Evolutionary conservation across 2,329 filamentous ascomycete species (phyloP).

Genomic region (Ceratocystis ficicola): DNA sequence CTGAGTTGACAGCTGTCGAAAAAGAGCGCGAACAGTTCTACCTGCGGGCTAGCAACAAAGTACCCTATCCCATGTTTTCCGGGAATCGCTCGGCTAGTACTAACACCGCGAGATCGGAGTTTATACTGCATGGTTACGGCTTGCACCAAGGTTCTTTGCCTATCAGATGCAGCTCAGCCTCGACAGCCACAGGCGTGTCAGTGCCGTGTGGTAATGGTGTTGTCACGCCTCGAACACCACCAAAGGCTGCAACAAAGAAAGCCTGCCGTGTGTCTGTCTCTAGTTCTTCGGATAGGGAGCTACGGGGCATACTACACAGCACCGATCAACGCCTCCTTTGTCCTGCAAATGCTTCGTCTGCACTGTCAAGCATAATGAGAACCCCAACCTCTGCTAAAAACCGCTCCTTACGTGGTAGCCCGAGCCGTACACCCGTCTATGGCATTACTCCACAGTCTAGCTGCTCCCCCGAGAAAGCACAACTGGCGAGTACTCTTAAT

Average conservation of each 20-base stretch:
- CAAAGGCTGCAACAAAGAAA: background rate
- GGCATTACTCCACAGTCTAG: background rate
- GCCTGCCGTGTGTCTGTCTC: background rate
- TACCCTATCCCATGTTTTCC: conserved; percentile 18
- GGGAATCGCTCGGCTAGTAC: conserved; percentile 8
- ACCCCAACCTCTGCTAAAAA: conserved; percentile 15
- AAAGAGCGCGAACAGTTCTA: conserved; percentile 19
- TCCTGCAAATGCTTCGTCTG: conserved; percentile 10
- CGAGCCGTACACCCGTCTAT: conserved; percentile 15
- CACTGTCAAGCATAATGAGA: conserved; percentile 14
- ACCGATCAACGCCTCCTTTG: conserved; percentile 39
- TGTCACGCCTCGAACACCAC: conserved; percentile 8
- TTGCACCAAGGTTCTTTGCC: background rate
- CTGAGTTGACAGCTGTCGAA: conserved; percentile 3
- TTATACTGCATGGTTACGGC: conserved; percentile 3
- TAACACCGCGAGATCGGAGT: background rate
- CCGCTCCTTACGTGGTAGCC: conserved; percentile 13
- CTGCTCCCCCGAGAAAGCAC: conserved; percentile 13
- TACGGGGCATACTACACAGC: conserved; percentile 40
- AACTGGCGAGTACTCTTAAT: conserved; percentile 18
- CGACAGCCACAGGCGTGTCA: background rate
- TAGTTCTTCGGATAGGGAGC: conserved; percentile 34
- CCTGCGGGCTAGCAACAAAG: background rate
- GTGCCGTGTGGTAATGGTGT: background rate
- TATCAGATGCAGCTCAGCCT: background rate